These are phyloP conservation scores for Ulota crispa DNA, from an alignment of 225 moss, liverwort and hornwort genomes.

Conservation along the genomic window DNA sequence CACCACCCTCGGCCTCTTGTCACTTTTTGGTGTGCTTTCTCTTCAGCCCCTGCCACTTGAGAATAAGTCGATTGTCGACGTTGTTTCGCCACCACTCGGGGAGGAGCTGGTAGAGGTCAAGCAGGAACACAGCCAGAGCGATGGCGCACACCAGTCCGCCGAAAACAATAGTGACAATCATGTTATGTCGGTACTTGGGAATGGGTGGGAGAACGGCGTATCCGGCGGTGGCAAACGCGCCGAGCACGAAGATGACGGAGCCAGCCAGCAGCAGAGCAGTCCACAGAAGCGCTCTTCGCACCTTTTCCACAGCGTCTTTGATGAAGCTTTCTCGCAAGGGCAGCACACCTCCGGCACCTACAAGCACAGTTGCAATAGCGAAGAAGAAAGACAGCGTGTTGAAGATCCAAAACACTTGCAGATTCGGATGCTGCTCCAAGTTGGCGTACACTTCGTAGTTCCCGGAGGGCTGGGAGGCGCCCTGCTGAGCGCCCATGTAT, in stretches of 20 bases:
- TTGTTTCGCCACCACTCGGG: slow-evolving; percentile 37
- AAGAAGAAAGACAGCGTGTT: slow-evolving; percentile 52
- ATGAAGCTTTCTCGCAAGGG: slow-evolving; percentile 44
- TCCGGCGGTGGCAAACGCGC: slow-evolving; percentile 39
- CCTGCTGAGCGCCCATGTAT: slow-evolving; percentile 13
- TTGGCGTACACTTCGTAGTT: slow-evolving; percentile 30
- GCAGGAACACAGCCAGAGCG: slow-evolving; percentile 20
- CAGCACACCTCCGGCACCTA: slow-evolving; percentile 45
- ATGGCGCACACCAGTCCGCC: slow-evolving; percentile 30
- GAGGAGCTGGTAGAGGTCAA: slow-evolving; percentile 39
- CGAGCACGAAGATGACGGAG: slow-evolving; percentile 40
- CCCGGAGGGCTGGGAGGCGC: slow-evolving; percentile 7
- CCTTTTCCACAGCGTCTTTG: slow-evolving; percentile 43
- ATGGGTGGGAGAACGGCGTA: slow-evolving; percentile 32
- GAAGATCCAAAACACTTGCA: slow-evolving; percentile 47
- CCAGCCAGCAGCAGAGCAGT: slow-evolving; percentile 36
- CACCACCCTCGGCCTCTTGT: not conserved
- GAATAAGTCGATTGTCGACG: slow-evolving; percentile 4
- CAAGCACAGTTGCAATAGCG: slow-evolving; percentile 43
- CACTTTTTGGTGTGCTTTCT: not conserved
- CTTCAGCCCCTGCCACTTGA: slow-evolving; percentile 18
- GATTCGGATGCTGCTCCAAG: slow-evolving; percentile 31
- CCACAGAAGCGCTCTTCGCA: slow-evolving; percentile 37
- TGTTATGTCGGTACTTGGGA: slow-evolving; percentile 19
- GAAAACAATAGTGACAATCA: slow-evolving; percentile 27